Percentiles rank a stretch among this genome's conserved stretches.
Evolutionary conservation across 129 eudicot species (phyloP).

Genomic region (carrot (Daucus carota)): DH1_v3.0 NC_030381.2:50526001-50526500

Average conservation of each 20-base stretch:
- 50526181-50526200: too few relatives aligned
- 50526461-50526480: background rate
- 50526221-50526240: background rate
- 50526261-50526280: background rate
- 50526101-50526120: too few relatives aligned
- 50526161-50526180: too few relatives aligned
- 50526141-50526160: too few relatives aligned
- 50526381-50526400: constrained; percentile 16
- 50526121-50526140: too few relatives aligned
- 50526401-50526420: constrained; percentile 5
- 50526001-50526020: too few relatives aligned
- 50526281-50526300: constrained; percentile 27
- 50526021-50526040: too few relatives aligned
- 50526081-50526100: too few relatives aligned
- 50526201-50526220: too few relatives aligned
- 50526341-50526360: background rate
- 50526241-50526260: background rate
- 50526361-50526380: background rate
- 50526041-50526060: too few relatives aligned
- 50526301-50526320: constrained; percentile 21
- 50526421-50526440: constrained; percentile 10
- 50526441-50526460: background rate
- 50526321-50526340: constrained; percentile 15
- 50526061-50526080: too few relatives aligned
- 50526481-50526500: background rate